Base-by-base conservation (phyloP, 1,139 yeast species). In the Hemisphaericaspora lyxosophila region DNA sequence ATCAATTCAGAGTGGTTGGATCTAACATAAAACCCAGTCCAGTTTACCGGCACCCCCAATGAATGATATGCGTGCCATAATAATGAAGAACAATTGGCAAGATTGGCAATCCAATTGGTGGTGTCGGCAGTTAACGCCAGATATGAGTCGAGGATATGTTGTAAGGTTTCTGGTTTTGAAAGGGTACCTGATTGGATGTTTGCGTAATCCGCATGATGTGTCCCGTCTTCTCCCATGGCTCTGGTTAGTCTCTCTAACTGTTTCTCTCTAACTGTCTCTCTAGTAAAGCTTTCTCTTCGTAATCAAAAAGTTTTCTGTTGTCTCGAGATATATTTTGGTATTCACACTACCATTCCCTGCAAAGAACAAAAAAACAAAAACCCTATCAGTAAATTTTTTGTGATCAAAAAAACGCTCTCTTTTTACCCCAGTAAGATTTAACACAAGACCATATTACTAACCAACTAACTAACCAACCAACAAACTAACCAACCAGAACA, bases 21-120 rank as follows among this genome's bases (percentile, higher is more conserved):
- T 31, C 61, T 47, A 1, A 86, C 78, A 53, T 92, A 92, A 56
- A 92, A 89, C 0, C 98, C 98, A 0, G 95, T 79, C 98, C 98
- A 92, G 57, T 92, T 92, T 15, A 90, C 86, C 2, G 67, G 60
- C 2, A 70, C 50, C 1, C 64, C 57, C 5, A 85, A 55, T 0
- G 88, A 75, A 43, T 78, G 82, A 60, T 86, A 90, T 11, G 87
- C 92, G 53, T 88, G 83, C 96, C 97, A 90, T 34, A 92, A 52
- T 40, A 92, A 67, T 3, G 96, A 85, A 5, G 96, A 73, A 26
- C 92, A 85, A 53, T 92, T 92, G 20, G 97, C 78, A 24, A 89
- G 64, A 54, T 92, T 92, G 47, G 95, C 80, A 2, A 90, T 90
- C 96, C 96, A 89, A 60, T 87, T 85, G 20, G 67, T 54, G 41